Percentiles rank a stretch among this genome's conserved stretches.
Evolutionary conservation across 2,329 filamentous ascomycete species (phyloP).

Genomic region (Clonostachys chloroleuca): DNA sequence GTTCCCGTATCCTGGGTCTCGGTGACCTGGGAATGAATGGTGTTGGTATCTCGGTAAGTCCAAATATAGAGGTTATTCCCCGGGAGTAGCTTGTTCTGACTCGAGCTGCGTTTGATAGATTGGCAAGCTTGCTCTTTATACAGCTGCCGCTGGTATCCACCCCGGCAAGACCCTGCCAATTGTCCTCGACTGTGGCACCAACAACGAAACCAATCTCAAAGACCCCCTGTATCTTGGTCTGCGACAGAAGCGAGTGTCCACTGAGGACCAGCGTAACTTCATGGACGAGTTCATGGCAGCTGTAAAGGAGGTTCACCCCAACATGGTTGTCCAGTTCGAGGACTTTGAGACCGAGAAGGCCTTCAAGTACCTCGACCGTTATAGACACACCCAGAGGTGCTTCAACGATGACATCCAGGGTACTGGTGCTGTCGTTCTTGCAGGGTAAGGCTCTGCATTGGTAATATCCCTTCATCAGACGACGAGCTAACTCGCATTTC

Average conservation of each 20-base stretch:
- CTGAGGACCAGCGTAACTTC: conserved; percentile 81
- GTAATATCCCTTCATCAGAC: conserved; percentile 3
- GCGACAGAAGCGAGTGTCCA: conserved; percentile 73
- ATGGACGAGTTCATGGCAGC: conserved; percentile 97
- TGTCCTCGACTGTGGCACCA: conserved; percentile 62
- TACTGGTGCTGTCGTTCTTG: conserved; percentile 91
- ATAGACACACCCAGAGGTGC: conserved; percentile 84
- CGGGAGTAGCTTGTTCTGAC: conserved; percentile 9
- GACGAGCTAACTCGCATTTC: conserved; percentile 50
- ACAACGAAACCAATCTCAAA: conserved; percentile 61
- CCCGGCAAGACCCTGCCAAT: conserved; percentile 77
- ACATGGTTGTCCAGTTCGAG: conserved; percentile 84
- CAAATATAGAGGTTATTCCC: background rate
- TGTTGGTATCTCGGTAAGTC: conserved; percentile 86
- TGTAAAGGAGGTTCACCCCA: conserved; percentile 65
- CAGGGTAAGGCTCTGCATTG: conserved; percentile 50
- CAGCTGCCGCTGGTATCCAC: conserved; percentile 89
- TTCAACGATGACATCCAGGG: conserved; percentile 99
- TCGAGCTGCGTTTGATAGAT: conserved; percentile 41
- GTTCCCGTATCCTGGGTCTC: conserved; percentile 85
- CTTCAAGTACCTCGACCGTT: conserved; percentile 88
- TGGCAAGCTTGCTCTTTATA: conserved; percentile 94
- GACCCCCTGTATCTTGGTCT: conserved; percentile 86
- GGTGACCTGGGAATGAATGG: conserved; percentile 96
- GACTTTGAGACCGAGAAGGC: conserved; percentile 93